Conservation (phyloP, 2,329 filamentous ascomycete species). For the Cordyceps cateniannulata region DNA sequence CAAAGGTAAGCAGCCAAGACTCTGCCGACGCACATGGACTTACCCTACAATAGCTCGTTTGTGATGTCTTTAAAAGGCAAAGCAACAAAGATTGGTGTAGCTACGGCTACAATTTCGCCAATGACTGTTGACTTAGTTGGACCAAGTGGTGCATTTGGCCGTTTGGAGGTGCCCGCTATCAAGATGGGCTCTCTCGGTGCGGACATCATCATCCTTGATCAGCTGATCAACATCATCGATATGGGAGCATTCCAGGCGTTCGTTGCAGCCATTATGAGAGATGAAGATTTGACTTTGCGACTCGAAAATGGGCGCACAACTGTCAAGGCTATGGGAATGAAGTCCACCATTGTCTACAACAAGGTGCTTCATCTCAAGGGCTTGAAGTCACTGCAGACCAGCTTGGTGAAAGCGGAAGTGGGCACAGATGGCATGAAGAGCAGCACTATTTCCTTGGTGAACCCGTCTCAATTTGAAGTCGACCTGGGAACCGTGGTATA, state of each 20-base stretch:
- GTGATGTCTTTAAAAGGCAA: constrained; percentile 1
- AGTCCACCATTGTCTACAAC: constrained; percentile 5
- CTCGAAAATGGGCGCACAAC: constrained; percentile 6
- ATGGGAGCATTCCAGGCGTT: constrained; percentile 8
- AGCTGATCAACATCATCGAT: neutral
- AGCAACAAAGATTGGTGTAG: constrained; percentile 8
- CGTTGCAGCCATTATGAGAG: constrained; percentile 1
- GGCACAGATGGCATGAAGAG: neutral
- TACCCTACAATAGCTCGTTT: neutral
- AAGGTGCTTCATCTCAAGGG: constrained; percentile 4
- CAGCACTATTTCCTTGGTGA: neutral
- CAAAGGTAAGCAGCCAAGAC: neutral
- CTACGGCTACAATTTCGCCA: neutral
- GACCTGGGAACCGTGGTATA: constrained; percentile 6
- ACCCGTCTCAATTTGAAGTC: constrained; percentile 9
- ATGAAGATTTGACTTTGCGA: neutral
- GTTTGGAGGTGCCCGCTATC: constrained; percentile 3
- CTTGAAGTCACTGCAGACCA: neutral
- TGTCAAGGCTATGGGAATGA: constrained; percentile 7
- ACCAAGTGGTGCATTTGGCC: constrained; percentile 3
- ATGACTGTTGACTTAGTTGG: constrained; percentile 12
- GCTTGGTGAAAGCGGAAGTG: neutral
- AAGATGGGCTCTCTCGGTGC: constrained; percentile 12
- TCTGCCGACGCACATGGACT: neutral
- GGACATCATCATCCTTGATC: constrained; percentile 2